A percentile compares a stretch with the other conserved stretches of the same genome.
These are phyloP conservation scores for Edaphochlamys debaryana DNA, from an alignment of 139 green algal species.

Conservation along the genomic window DNA sequence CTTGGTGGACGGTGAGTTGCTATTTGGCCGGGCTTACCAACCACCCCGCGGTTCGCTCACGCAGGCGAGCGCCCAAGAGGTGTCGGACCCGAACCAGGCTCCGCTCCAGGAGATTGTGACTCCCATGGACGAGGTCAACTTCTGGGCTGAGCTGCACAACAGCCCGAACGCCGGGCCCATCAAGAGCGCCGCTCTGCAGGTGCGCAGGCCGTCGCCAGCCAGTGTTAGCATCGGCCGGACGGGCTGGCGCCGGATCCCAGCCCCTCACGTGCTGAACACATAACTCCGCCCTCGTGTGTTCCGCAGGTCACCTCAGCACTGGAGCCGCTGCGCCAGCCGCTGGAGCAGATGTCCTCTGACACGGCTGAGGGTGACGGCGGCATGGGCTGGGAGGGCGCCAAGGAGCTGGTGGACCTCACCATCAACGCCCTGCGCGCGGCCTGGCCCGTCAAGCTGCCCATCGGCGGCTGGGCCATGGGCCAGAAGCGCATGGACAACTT, in stretches of 20 bases:
- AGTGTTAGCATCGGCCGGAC: no score
- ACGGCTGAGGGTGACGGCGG: conserved; percentile 40
- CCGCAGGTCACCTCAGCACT: conserved; percentile 43
- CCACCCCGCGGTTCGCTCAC: no score
- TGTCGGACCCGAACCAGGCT: conserved; percentile 53
- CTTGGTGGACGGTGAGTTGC: no score
- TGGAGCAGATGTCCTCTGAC: conserved; percentile 38
- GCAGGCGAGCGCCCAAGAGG: conserved; percentile 38
- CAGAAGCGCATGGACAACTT: conserved; percentile 63
- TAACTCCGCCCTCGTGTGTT: no score
- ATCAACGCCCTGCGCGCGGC: conserved; percentile 45
- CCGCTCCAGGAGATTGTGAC: conserved; percentile 60
- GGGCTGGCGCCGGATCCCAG: no score
- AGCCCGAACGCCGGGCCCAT: conserved; percentile 23
- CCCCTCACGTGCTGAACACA: conserved; percentile 14
- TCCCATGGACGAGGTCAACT: conserved; percentile 68
- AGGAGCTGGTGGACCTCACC: conserved; percentile 51
- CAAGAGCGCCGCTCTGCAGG: conserved; percentile 47
- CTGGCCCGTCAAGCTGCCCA: conserved; percentile 53
- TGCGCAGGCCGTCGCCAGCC: not conserved
- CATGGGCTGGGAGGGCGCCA: conserved; percentile 52
- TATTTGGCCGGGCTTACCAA: no score
- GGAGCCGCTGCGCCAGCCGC: conserved; percentile 45
- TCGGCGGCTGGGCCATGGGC: conserved; percentile 50
- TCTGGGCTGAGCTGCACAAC: conserved; percentile 67